Percentiles rank a stretch among this genome's conserved stretches.
These are phyloP conservation scores for Globisporangium cylindrosporum DNA, from an alignment of 352 stramenopile species.

Conservation along the genomic window DNA sequence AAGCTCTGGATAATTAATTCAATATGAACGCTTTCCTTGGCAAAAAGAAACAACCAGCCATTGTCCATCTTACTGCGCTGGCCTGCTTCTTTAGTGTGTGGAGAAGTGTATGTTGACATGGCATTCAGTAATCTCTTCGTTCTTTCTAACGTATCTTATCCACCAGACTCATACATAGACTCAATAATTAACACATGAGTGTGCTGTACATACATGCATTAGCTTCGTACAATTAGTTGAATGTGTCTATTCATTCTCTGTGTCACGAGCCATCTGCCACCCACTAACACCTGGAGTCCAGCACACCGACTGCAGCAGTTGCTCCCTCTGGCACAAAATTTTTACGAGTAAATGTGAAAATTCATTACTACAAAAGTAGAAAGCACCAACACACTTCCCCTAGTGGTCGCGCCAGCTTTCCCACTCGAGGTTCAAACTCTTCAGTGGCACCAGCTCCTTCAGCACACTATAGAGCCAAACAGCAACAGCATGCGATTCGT, in stretches of 20 bases:
- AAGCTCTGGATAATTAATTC: not conserved
- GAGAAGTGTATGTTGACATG: no score
- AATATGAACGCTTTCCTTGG: no score
- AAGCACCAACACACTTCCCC: not conserved
- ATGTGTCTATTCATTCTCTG: no score
- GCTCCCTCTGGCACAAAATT: not conserved
- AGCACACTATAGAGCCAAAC: constrained; percentile 41
- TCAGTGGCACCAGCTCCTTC: constrained; percentile 70
- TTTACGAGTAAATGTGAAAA: not conserved
- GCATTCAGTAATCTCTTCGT: no score
- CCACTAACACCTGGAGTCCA: not conserved
- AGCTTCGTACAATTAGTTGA: no score
- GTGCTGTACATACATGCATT: no score
- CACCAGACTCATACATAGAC: no score
- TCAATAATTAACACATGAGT: no score
- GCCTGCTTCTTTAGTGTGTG: no score
- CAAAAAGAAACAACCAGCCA: not conserved
- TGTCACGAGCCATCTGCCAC: not conserved
- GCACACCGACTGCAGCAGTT: not conserved
- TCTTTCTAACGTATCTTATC: no score
- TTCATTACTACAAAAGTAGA: not conserved
- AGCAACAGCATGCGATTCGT: not conserved
- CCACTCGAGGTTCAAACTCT: constrained; percentile 79
- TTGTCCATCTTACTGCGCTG: no score
- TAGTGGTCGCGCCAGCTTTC: constrained; percentile 83